A percentile compares a stretch with the other conserved stretches of the same genome.
Conservation (phyloP, 768 basidiomycete species). For the Daedaleopsis nitida region DNA sequence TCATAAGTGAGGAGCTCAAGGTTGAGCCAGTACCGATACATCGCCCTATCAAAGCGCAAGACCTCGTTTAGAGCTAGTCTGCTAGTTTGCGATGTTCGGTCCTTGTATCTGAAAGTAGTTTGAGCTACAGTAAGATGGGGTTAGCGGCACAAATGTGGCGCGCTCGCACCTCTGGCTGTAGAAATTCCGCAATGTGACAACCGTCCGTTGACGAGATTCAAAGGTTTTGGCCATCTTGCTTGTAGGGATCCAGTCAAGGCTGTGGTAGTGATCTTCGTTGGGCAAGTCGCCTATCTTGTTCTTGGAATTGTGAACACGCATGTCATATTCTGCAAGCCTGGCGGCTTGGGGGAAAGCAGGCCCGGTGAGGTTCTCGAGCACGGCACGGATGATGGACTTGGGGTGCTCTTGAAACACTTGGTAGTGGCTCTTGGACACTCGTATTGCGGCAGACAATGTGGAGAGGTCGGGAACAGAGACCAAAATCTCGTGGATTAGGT, state of each 20-base stretch:
- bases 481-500: conserved; percentile 29
- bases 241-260: conserved; percentile 22
- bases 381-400: conserved; percentile 22
- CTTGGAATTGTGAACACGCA: conserved; percentile 8
- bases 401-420: conserved; percentile 25
- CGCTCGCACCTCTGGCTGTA: conserved; percentile 41
- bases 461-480: conserved; percentile 23
- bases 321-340: conserved; percentile 15
- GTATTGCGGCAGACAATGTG: conserved; percentile 24
- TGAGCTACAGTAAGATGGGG: neutral
- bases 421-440: conserved; percentile 23
- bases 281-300: neutral
- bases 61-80: conserved; percentile 35
- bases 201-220: conserved; percentile 26
- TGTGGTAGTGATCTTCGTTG: conserved; percentile 13
- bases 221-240: conserved; percentile 15
- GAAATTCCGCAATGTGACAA: conserved; percentile 37
- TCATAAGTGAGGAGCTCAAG: neutral
- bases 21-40: conserved; percentile 34
- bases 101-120: conserved; percentile 34
- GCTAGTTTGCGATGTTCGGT: conserved; percentile 35
- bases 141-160: neutral
- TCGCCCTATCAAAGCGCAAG: conserved; percentile 30
- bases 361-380: conserved; percentile 27
- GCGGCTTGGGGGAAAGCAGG: conserved; percentile 25